Evolutionary conservation across 176 grass and related monocot genomes (phyloP).

Genomic region (Musa itinerans): DNA sequence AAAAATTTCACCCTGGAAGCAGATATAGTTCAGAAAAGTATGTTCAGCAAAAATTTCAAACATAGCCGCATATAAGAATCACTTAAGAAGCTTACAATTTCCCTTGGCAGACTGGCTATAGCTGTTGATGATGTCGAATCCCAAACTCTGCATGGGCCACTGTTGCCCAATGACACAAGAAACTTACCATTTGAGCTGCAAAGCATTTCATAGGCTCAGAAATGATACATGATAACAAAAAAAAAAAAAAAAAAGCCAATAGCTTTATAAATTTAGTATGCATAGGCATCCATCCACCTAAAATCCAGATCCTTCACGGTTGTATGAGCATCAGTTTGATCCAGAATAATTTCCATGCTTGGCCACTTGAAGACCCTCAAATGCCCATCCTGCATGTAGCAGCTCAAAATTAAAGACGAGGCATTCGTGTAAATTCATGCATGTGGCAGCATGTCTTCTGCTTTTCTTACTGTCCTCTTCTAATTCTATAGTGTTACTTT

Average conservation of each 20-base stretch:
- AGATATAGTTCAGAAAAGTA: conserved; percentile 14
- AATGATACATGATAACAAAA: conserved; percentile 3
- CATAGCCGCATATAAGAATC: not conserved
- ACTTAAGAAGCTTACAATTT: conserved; percentile 46
- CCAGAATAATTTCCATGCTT: conserved; percentile 48
- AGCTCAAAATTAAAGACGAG: conserved; percentile 6
- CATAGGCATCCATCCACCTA: conserved; percentile 36
- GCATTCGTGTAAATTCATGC: not conserved
- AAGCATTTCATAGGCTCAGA: not conserved
- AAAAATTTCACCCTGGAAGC: conserved; percentile 87
- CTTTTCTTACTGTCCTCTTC: no score
- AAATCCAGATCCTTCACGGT: conserved; percentile 78
- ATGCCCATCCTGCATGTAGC: conserved; percentile 56
- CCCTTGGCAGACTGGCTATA: conserved; percentile 63
- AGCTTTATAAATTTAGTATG: not conserved
- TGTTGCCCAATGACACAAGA: conserved; percentile 63
- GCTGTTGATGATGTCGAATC: conserved; percentile 50
- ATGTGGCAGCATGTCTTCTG: not conserved
- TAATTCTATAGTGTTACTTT: no score
- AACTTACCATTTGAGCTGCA: conserved; percentile 69
- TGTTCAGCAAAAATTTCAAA: not conserved
- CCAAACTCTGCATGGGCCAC: conserved; percentile 81
- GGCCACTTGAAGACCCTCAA: conserved; percentile 93
- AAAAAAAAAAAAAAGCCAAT: conserved; percentile 9
- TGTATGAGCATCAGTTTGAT: conserved; percentile 59